phyloP scores from a whole-genome alignment of 306 rosid species.

The Sicyos edulis region DNA sequence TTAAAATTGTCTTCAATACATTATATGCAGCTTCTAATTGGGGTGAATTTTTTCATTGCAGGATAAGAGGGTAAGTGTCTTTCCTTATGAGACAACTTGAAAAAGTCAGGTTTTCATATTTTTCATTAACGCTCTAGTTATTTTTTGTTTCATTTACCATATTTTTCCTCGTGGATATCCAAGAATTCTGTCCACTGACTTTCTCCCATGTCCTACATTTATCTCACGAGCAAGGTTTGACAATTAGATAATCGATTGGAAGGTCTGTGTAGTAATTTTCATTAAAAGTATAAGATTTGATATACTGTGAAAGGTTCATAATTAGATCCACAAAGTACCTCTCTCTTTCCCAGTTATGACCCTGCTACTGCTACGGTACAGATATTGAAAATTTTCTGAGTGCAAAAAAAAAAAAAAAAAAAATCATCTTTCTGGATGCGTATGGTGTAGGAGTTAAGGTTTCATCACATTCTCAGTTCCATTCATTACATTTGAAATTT shows the following conservation, averaged over 20 bases:
- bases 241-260: neutral
- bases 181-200: neutral
- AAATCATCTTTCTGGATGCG: neutral
- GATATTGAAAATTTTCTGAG: neutral
- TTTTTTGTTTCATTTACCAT: neutral
- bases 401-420: neutral
- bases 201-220: neutral
- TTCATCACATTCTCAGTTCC: neutral
- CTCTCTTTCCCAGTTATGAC: neutral
- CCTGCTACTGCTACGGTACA: neutral
- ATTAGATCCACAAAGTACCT: neutral
- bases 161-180: neutral
- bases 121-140: neutral
- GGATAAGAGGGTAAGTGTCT: constrained; percentile 19
- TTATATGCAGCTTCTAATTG: neutral
- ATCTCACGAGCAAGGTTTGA: neutral
- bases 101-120: constrained; percentile 13
- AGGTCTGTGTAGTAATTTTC: neutral
- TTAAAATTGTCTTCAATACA: neutral
- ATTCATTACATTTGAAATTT: neutral
- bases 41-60: constrained; percentile 13
- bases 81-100: neutral
- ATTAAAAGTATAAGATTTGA: neutral
- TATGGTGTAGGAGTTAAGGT: neutral
- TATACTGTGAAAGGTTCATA: neutral